These are phyloP conservation scores for Phialophora expanda DNA, from an alignment of 2,329 filamentous ascomycete species.

Conservation along the genomic window DNA sequence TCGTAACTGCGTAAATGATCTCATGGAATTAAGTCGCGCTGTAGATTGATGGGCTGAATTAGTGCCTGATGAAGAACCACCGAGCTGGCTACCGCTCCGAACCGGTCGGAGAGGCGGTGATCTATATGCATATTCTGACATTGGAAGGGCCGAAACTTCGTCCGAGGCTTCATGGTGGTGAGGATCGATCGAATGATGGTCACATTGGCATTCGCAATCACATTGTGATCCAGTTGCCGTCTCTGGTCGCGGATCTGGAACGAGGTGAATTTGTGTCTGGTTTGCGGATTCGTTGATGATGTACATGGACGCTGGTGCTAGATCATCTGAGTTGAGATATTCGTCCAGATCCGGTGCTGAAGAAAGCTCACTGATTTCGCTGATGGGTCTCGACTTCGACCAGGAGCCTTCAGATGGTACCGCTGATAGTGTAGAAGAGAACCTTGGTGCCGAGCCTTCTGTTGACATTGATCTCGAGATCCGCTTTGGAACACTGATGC, in stretches of 20 bases:
- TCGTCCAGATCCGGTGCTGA: constrained; percentile 33
- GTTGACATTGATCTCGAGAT: constrained; percentile 43
- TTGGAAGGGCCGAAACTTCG: constrained; percentile 38
- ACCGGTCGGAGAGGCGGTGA: constrained; percentile 32
- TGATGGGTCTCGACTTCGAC: constrained; percentile 43
- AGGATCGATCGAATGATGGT: constrained; percentile 9
- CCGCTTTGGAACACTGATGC: constrained; percentile 42
- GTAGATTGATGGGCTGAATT: constrained; percentile 26
- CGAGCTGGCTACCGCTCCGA: constrained; percentile 29
- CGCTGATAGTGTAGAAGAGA: constrained; percentile 52
- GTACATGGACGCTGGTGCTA: constrained; percentile 34
- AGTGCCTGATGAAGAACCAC: constrained; percentile 22
- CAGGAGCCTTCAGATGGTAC: constrained; percentile 50
- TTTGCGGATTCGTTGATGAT: constrained; percentile 35
- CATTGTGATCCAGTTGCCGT: constrained; percentile 24
- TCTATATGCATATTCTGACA: constrained; percentile 32
- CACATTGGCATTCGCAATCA: constrained; percentile 7
- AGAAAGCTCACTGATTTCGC: constrained; percentile 25
- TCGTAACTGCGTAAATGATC: constrained; percentile 36
- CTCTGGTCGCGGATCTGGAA: constrained; percentile 28
- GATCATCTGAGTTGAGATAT: constrained; percentile 32
- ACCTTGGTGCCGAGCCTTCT: constrained; percentile 45
- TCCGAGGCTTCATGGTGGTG: constrained; percentile 38
- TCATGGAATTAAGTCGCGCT: constrained; percentile 37
- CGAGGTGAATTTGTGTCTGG: constrained; percentile 35